Evolutionary conservation across 176 grass and related monocot genomes (phyloP).

Genomic region (Dendrocalamus sinicus): DNA sequence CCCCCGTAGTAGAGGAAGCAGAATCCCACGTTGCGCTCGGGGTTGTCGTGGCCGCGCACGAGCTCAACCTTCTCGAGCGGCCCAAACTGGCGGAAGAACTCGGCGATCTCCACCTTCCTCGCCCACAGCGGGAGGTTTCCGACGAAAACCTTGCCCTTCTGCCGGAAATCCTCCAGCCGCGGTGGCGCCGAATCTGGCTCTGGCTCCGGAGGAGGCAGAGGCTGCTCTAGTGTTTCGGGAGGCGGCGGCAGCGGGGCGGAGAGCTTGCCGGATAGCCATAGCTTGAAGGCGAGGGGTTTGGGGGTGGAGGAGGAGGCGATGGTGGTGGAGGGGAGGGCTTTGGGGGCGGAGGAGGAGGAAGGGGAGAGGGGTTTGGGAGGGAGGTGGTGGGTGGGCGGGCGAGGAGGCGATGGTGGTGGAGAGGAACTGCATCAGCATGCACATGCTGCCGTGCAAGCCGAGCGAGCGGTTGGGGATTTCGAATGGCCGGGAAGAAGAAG

Average conservation of each 20-base stretch:
- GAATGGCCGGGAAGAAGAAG: no score
- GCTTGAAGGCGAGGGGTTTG: constrained; percentile 61
- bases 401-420: no score
- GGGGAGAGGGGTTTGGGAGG: constrained; percentile 30
- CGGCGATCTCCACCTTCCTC: constrained; percentile 70
- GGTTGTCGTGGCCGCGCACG: constrained; percentile 72
- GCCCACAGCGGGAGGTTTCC: constrained; percentile 82
- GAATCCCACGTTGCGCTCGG: constrained; percentile 84
- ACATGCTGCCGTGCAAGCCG: no score
- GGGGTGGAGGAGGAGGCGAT: constrained; percentile 46
- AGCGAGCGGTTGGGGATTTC: no score
- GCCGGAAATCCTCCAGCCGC: constrained; percentile 49
- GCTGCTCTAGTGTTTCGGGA: not conserved
- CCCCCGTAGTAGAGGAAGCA: constrained; percentile 88
- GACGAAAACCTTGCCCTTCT: constrained; percentile 84
- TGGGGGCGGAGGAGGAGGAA: constrained; percentile 41
- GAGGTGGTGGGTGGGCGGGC: no score
- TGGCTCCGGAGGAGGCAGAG: not conserved
- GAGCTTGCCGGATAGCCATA: constrained; percentile 91
- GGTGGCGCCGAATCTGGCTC: constrained; percentile 26
- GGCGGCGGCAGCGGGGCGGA: constrained; percentile 50
- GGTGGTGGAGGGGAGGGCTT: constrained; percentile 1
- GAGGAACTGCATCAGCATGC: no score
- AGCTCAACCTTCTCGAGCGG: constrained; percentile 81
- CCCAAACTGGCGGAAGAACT: constrained; percentile 94